phyloP scores from a whole-genome alignment of 176 grass and related monocot species.

The Carex myosuroides region DNA sequence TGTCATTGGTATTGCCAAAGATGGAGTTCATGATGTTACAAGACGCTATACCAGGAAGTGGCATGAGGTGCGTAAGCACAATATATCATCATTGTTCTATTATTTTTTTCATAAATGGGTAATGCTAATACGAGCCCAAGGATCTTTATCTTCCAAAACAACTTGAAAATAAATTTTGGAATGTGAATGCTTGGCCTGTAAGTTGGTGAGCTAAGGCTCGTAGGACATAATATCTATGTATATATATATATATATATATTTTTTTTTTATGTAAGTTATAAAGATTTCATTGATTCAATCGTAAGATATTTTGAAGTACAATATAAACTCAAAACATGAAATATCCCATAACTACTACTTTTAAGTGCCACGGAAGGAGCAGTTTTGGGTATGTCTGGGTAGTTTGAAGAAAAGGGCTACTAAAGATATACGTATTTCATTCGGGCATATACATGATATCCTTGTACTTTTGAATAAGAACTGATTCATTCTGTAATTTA shows the following conservation, averaged over 20 bases:
- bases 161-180: background rate
- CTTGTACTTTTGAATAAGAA: background rate
- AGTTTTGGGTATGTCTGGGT: background rate
- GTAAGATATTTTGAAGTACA: background rate
- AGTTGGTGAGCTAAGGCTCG: background rate
- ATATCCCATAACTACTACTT: background rate
- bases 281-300: background rate
- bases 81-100: background rate
- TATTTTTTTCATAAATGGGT: background rate
- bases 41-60: slow-evolving; percentile 94
- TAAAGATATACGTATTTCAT: background rate
- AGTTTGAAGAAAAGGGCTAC: background rate
- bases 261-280: background rate
- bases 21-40: slow-evolving; percentile 77
- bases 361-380: background rate
- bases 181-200: background rate
- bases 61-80: slow-evolving; percentile 50
- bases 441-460: background rate
- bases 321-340: background rate
- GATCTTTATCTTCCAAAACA: background rate
- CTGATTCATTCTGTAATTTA: too few species aligned
- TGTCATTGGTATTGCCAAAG: slow-evolving; percentile 74
- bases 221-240: background rate
- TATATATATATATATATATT: too few species aligned
- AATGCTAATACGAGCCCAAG: background rate